A percentile compares a stretch with the other conserved stretches of the same genome.
These are phyloP conservation scores for Blastobotrys attinorum DNA, from an alignment of 805 yeast genomes.

Conservation along the genomic window DNA sequence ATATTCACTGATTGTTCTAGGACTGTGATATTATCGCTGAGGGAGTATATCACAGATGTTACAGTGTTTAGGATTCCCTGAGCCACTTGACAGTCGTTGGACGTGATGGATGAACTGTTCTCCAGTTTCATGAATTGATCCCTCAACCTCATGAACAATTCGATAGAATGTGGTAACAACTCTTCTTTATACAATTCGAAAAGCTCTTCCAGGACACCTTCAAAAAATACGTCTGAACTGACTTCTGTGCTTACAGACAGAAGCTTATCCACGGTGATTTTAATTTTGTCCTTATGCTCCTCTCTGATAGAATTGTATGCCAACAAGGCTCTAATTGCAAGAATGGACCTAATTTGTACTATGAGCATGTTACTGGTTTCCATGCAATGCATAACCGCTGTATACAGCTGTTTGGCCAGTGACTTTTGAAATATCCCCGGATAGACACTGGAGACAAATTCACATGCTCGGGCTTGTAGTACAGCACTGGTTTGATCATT, in stretches of 20 bases:
- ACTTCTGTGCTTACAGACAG: slow-evolving; percentile 66
- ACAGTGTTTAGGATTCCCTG: slow-evolving; percentile 1
- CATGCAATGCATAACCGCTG: slow-evolving; percentile 30
- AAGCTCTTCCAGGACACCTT: slow-evolving; percentile 80
- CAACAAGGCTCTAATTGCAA: slow-evolving; percentile 74
- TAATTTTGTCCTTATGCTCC: slow-evolving; percentile 55
- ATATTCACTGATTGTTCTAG: slow-evolving; percentile 36
- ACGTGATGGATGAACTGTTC: too few relatives aligned
- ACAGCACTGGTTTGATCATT: slow-evolving; percentile 44
- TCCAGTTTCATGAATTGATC: slow-evolving; percentile 53
- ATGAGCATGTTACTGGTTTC: slow-evolving; percentile 51
- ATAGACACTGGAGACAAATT: slow-evolving; percentile 47
- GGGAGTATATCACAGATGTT: not conserved
- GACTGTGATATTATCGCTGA: not conserved
- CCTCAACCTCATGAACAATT: slow-evolving; percentile 45
- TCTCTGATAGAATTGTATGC: slow-evolving; percentile 55
- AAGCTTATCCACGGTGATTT: slow-evolving; percentile 72
- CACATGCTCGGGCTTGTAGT: slow-evolving; percentile 53
- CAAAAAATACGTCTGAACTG: slow-evolving; percentile 77
- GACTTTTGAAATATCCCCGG: slow-evolving; percentile 52
- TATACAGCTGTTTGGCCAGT: slow-evolving; percentile 49
- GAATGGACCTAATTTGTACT: slow-evolving; percentile 72
- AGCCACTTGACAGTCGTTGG: not conserved
- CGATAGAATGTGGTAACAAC: slow-evolving; percentile 82
- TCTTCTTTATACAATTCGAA: slow-evolving; percentile 82